Evolutionary conservation across 129 eudicot genomes (phyloP).

Genomic region (Flaveria trinervia): DNA sequence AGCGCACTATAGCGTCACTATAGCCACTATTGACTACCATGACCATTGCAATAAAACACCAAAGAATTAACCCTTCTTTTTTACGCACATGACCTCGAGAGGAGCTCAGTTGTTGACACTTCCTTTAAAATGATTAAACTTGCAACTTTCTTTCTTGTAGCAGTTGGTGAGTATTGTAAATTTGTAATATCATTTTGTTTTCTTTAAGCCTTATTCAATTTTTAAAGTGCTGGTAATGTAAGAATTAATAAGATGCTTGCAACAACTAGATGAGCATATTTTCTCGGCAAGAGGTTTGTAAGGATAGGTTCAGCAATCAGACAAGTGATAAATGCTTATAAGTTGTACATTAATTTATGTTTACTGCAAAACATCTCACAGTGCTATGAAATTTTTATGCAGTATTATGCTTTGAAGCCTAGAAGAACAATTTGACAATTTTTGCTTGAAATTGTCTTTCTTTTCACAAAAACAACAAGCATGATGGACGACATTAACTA

Average conservation of each 20-base stretch:
- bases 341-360: background rate
- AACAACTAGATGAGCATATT: background rate
- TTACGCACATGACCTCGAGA: background rate
- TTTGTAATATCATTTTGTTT: background rate
- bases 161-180: background rate
- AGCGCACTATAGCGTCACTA: too few species aligned
- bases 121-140: background rate
- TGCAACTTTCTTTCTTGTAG: background rate
- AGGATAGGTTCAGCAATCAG: background rate
- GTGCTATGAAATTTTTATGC: background rate
- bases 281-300: background rate
- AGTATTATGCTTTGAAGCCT: background rate
- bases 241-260: background rate
- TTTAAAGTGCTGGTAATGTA: background rate
- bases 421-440: background rate
- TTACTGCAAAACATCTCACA: background rate
- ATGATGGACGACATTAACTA: background rate
- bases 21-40: too few species aligned
- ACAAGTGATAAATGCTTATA: background rate
- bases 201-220: background rate
- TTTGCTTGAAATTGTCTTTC: background rate
- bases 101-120: background rate
- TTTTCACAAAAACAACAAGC: background rate
- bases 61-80: background rate
- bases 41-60: background rate